Conservation (phyloP, 1,284 basidiomycete species). For the Naganishia sp. region DNA sequence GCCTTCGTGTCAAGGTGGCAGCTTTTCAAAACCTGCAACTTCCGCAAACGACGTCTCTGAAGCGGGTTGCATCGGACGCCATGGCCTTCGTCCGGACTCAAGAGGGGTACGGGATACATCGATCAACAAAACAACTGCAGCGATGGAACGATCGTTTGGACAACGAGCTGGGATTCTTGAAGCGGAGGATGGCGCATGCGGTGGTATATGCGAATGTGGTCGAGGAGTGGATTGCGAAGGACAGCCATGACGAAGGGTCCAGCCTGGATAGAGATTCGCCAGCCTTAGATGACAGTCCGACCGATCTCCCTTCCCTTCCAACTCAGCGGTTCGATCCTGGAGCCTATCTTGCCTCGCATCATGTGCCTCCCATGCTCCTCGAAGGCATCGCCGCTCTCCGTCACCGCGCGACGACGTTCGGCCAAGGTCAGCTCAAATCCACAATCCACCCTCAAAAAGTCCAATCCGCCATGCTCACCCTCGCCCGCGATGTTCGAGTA, state of each 20-base stretch:
- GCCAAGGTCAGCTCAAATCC: conserved; percentile 17
- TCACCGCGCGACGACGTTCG: conserved; percentile 18
- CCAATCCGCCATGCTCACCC: conserved; percentile 9
- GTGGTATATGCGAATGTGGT: conserved; percentile 10
- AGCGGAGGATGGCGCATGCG: conserved; percentile 2
- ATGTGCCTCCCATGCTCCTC: not conserved
- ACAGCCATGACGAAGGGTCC: not conserved
- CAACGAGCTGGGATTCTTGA: not conserved
- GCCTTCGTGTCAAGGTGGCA: not conserved
- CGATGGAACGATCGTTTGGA: conserved; percentile 18
- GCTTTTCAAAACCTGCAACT: not conserved
- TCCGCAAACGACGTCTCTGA: not conserved
- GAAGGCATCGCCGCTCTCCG: not conserved
- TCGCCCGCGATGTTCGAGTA: conserved; percentile 10
- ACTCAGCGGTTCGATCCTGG: not conserved
- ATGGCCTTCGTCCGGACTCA: conserved; percentile 6
- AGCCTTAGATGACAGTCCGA: not conserved
- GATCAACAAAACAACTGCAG: conserved; percentile 1
- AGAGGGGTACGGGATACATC: conserved; percentile 7
- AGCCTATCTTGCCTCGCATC: conserved; percentile 9
- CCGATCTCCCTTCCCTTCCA: conserved; percentile 5
- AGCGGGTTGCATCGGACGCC: not conserved
- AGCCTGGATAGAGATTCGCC: not conserved
- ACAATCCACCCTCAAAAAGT: conserved; percentile 17
- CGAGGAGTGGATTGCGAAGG: conserved; percentile 10